These are phyloP conservation scores for Celoporthe dispersa DNA, from an alignment of 2,329 filamentous ascomycete species.

Conservation along the genomic window DNA sequence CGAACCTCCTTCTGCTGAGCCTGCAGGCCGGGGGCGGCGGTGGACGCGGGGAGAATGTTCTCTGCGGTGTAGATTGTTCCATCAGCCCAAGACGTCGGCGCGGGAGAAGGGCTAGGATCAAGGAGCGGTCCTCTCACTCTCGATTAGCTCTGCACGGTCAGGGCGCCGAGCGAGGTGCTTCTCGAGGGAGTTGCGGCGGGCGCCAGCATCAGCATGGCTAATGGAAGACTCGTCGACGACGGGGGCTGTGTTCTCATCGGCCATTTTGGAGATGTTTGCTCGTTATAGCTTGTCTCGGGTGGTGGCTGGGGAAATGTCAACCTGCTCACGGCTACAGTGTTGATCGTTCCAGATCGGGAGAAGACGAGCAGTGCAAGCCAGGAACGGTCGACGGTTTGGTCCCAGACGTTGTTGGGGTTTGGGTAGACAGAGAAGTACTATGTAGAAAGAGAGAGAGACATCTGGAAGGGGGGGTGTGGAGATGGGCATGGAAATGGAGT, in stretches of 20 bases:
- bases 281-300: background rate
- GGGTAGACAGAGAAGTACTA: background rate
- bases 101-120: background rate
- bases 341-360: background rate
- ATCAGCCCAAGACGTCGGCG: conserved; percentile 16
- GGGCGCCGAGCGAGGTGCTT: conserved; percentile 74
- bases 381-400: background rate
- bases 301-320: background rate
- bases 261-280: conserved; percentile 40
- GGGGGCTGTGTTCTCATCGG: conserved; percentile 53
- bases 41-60: conserved; percentile 84
- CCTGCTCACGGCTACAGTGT: background rate
- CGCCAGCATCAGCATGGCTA: conserved; percentile 49
- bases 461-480: background rate
- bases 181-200: conserved; percentile 71
- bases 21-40: conserved; percentile 76
- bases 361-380: background rate
- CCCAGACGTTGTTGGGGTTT: background rate
- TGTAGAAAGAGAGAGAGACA: background rate
- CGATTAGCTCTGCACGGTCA: conserved; percentile 75
- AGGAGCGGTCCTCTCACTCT: conserved; percentile 63
- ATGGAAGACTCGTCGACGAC: conserved; percentile 65
- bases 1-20: conserved; percentile 76
- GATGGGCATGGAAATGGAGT: background rate
- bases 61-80: conserved; percentile 55